phyloP scores from a whole-genome alignment of 2,329 filamentous ascomycete species.

The Neofusicoccum cordaticola region DNA sequence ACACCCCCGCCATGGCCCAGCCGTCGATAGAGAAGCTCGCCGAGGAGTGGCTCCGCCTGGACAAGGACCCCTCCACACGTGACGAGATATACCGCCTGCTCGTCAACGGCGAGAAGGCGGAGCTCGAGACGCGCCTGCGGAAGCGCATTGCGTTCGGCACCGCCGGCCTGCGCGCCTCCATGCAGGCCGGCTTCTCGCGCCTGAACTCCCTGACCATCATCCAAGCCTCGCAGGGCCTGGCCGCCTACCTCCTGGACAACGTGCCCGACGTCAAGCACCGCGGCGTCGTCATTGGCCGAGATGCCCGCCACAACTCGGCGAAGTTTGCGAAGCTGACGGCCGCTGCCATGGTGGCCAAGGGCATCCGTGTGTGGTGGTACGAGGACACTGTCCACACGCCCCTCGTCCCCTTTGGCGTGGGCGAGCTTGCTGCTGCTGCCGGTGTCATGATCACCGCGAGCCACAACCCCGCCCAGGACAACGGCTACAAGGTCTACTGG shows the following conservation, averaged over 20 bases:
- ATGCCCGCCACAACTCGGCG: conserved; percentile 61
- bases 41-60: conserved; percentile 57
- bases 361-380: conserved; percentile 60
- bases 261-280: conserved; percentile 41
- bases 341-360: conserved; percentile 57
- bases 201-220: conserved; percentile 61
- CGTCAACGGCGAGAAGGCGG: conserved; percentile 42
- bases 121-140: conserved; percentile 53
- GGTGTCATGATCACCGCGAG: conserved; percentile 67
- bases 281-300: conserved; percentile 60
- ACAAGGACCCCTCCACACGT: conserved; percentile 53
- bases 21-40: conserved; percentile 43
- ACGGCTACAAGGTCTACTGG: conserved; percentile 68
- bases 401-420: conserved; percentile 60
- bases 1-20: conserved; percentile 26
- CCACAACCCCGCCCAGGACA: conserved; percentile 63
- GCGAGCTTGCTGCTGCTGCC: conserved; percentile 52
- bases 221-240: conserved; percentile 64
- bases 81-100: conserved; percentile 55
- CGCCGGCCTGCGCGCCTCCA: conserved; percentile 60
- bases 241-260: conserved; percentile 54
- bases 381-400: conserved; percentile 58
- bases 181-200: conserved; percentile 63
- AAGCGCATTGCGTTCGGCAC: conserved; percentile 62
- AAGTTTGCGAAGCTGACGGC: conserved; percentile 61